Evolutionary conservation across 192 early-diverging fungal genomes (phyloP).

Genomic region (Irineochytrium annulatum): DNA sequence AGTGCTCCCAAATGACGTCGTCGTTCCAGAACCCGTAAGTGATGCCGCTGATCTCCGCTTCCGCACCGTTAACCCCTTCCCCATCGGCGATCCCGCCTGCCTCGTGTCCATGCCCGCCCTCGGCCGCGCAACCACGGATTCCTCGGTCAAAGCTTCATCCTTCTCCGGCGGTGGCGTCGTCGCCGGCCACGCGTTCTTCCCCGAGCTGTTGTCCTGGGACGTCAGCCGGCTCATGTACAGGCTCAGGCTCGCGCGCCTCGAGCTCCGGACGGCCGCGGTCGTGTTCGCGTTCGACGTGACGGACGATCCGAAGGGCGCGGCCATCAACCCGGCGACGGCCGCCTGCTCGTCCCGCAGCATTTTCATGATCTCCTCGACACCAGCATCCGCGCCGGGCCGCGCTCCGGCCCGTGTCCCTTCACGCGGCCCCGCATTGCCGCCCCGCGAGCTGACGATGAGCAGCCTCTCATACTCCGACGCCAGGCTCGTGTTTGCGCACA

Average conservation of each 20-base stretch:
- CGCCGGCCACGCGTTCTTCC: neutral
- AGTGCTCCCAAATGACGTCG: too few relatives aligned
- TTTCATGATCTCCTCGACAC: too few relatives aligned
- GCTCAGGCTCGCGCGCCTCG: neutral
- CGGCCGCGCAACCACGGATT: neutral
- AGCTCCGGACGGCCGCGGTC: neutral
- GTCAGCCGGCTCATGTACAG: neutral
- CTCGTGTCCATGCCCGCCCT: too few relatives aligned
- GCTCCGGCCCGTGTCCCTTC: too few relatives aligned
- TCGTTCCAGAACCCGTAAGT: too few relatives aligned
- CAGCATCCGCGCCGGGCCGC: too few relatives aligned
- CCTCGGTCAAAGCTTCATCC: neutral
- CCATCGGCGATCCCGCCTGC: too few relatives aligned
- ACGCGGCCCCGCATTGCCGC: too few relatives aligned
- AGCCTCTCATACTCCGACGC: conserved; percentile 25
- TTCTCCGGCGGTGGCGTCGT: neutral
- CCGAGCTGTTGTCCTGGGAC: neutral
- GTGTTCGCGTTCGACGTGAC: neutral
- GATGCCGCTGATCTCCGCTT: neutral
- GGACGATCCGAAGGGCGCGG: too few relatives aligned
- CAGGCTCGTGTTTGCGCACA: conserved; percentile 24
- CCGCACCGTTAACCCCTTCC: neutral
- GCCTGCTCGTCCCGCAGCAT: too few relatives aligned
- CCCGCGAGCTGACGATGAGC: neutral
- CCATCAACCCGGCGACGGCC: too few relatives aligned